phyloP scores from a whole-genome alignment of 2,329 filamentous ascomycete species.

The Diaporthe ilicicola region DNA sequence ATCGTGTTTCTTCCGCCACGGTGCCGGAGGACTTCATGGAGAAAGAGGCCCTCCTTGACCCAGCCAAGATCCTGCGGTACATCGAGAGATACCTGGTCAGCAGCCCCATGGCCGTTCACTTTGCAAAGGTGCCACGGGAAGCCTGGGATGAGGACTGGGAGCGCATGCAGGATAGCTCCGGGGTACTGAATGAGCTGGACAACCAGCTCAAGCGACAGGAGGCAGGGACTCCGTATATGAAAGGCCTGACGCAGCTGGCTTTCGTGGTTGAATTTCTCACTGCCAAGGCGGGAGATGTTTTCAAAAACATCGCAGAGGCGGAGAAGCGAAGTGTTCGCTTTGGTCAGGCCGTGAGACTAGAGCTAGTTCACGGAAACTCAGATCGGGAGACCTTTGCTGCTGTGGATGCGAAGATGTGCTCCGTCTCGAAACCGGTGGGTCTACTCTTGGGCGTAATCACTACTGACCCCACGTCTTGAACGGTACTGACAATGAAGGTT shows the following conservation, averaged over 20 bases:
- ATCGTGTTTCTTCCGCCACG: constrained; percentile 73
- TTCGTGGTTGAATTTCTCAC: constrained; percentile 69
- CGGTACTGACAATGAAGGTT: neutral
- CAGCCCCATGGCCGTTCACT: constrained; percentile 71
- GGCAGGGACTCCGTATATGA: constrained; percentile 54
- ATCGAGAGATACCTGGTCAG: constrained; percentile 74
- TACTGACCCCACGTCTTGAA: no score
- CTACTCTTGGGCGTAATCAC: no score
- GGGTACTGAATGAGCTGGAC: constrained; percentile 57
- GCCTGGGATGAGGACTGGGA: constrained; percentile 22
- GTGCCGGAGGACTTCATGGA: constrained; percentile 77
- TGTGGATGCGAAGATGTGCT: constrained; percentile 65
- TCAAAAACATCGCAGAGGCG: constrained; percentile 73
- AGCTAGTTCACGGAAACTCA: constrained; percentile 35
- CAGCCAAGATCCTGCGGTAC: constrained; percentile 77
- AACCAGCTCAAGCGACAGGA: constrained; percentile 59
- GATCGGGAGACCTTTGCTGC: neutral
- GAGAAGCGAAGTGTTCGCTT: constrained; percentile 75
- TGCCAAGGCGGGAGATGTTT: constrained; percentile 66
- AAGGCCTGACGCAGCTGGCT: constrained; percentile 67
- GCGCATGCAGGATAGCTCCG: constrained; percentile 51
- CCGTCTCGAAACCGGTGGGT: constrained; percentile 45
- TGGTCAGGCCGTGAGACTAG: constrained; percentile 61
- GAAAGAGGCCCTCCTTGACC: constrained; percentile 79
- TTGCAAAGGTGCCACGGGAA: constrained; percentile 59